Conservation (phyloP, 2,329 filamentous ascomycete species). For the Neopestalotiopsis sp. region DNA sequence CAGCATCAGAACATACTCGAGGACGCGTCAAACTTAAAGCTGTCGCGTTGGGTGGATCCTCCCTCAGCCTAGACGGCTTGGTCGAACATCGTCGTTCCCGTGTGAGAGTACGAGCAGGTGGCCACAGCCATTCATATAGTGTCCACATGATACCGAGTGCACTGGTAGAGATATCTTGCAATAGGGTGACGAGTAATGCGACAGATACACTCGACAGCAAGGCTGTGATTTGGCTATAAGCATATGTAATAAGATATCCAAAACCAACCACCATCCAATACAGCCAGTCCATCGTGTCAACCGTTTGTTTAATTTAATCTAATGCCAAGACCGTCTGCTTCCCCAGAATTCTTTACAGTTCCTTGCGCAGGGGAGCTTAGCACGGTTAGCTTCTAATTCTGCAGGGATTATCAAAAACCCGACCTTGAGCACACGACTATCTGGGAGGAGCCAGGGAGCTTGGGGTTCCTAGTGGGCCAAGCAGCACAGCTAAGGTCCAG, state of each 20-base stretch:
- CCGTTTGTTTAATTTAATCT: neutral
- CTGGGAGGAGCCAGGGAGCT: neutral
- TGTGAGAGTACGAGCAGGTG: constrained; percentile 1
- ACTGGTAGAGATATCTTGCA: no score
- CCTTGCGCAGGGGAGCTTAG: constrained; percentile 4
- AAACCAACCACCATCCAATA: neutral
- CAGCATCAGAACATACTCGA: neutral
- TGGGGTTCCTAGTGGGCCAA: neutral
- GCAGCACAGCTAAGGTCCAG: neutral
- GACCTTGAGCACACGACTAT: neutral
- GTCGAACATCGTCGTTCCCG: neutral
- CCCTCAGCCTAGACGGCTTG: neutral
- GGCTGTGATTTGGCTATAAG: neutral
- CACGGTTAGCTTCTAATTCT: neutral
- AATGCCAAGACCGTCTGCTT: constrained; percentile 9
- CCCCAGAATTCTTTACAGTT: constrained; percentile 18
- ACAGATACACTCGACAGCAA: neutral
- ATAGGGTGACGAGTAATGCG: neutral
- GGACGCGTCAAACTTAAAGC: constrained; percentile 6
- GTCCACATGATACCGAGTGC: no score
- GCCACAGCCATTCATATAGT: neutral
- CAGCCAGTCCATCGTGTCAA: neutral
- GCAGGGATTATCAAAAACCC: constrained; percentile 9
- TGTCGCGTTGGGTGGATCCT: neutral
- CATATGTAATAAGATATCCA: neutral